Conservation (phyloP, 352 stramenopile genomes). For the Globisporangium canariense region DNA sequence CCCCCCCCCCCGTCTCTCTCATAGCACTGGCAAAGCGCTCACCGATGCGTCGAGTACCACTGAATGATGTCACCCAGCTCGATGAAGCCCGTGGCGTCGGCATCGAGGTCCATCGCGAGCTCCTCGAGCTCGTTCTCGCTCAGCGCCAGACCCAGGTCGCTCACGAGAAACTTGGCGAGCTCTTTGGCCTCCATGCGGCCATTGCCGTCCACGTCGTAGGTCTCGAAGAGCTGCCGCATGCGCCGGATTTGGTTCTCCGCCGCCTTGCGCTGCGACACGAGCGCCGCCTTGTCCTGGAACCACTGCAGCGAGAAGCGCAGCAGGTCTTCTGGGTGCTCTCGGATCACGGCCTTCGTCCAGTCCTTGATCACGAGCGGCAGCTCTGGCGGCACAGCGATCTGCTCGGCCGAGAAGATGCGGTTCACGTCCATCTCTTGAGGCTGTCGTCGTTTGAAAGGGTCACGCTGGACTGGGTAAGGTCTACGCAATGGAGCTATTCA, state of each 20-base stretch:
- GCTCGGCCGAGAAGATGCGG: conserved; percentile 90
- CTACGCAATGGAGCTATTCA: not conserved
- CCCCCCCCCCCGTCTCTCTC: not conserved
- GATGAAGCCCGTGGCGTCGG: conserved; percentile 76
- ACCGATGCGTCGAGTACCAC: conserved; percentile 68
- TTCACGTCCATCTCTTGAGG: conserved; percentile 82
- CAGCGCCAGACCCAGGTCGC: conserved; percentile 58
- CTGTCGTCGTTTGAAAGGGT: not conserved
- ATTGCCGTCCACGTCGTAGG: conserved; percentile 78
- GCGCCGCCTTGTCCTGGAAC: conserved; percentile 76
- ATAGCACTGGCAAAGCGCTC: not conserved
- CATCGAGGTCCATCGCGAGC: conserved; percentile 60
- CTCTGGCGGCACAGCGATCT: conserved; percentile 87
- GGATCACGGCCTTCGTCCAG: conserved; percentile 90
- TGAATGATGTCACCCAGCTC: conserved; percentile 82
- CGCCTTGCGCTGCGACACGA: conserved; percentile 61
- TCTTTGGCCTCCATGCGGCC: conserved; percentile 79
- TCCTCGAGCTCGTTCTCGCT: conserved; percentile 66
- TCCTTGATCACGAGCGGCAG: conserved; percentile 87
- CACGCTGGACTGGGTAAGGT: not conserved
- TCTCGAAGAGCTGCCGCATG: conserved; percentile 73
- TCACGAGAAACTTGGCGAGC: conserved; percentile 56
- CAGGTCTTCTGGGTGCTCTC: conserved; percentile 70
- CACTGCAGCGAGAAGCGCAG: conserved; percentile 80
- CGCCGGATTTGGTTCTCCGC: conserved; percentile 58